A percentile compares a stretch with the other conserved stretches of the same genome.
Evolutionary conservation across 2,329 filamentous ascomycete species (phyloP).

Genomic region (Thelonectria discophora): DNA sequence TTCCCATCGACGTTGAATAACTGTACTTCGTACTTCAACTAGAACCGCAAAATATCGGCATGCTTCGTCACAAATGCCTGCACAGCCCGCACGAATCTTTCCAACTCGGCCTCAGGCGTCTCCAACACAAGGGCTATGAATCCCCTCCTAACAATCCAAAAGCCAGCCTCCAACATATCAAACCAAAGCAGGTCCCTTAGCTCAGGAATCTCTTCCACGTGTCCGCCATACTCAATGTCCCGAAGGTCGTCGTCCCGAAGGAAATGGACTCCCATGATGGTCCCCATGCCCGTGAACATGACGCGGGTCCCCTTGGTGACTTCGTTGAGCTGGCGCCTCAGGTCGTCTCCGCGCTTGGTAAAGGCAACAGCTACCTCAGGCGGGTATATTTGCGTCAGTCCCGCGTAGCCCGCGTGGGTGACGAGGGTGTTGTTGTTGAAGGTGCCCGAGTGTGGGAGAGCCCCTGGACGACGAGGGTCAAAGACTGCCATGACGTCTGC

Average conservation of each 20-base stretch:
- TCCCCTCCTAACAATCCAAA: slow-evolving; percentile 54
- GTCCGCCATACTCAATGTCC: slow-evolving; percentile 41
- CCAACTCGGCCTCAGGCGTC: slow-evolving; percentile 51
- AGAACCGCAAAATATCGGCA: slow-evolving; percentile 28
- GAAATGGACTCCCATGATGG: slow-evolving; percentile 51
- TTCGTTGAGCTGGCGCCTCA: slow-evolving; percentile 44
- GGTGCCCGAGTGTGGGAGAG: slow-evolving; percentile 66
- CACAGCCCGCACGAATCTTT: slow-evolving; percentile 52
- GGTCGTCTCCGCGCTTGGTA: slow-evolving; percentile 44
- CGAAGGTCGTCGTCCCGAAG: slow-evolving; percentile 39
- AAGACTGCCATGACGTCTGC: slow-evolving; percentile 66
- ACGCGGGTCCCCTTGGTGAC: slow-evolving; percentile 48
- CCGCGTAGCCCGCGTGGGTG: slow-evolving; percentile 63
- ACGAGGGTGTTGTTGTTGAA: slow-evolving; percentile 73
- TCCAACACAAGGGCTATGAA: slow-evolving; percentile 52
- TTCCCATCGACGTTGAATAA: neutral
- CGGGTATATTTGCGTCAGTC: slow-evolving; percentile 49
- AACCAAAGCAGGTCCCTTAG: slow-evolving; percentile 56
- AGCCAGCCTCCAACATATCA: slow-evolving; percentile 56
- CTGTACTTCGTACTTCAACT: neutral
- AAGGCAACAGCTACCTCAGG: slow-evolving; percentile 44
- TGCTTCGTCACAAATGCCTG: slow-evolving; percentile 46
- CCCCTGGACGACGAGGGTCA: slow-evolving; percentile 54
- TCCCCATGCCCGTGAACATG: slow-evolving; percentile 50
- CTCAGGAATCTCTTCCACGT: slow-evolving; percentile 44